Percentiles rank a stretch among this genome's conserved stretches.
Conservation (phyloP, 2,329 filamentous ascomycete species). For the Fonsecaea pedrosoi region DNA sequence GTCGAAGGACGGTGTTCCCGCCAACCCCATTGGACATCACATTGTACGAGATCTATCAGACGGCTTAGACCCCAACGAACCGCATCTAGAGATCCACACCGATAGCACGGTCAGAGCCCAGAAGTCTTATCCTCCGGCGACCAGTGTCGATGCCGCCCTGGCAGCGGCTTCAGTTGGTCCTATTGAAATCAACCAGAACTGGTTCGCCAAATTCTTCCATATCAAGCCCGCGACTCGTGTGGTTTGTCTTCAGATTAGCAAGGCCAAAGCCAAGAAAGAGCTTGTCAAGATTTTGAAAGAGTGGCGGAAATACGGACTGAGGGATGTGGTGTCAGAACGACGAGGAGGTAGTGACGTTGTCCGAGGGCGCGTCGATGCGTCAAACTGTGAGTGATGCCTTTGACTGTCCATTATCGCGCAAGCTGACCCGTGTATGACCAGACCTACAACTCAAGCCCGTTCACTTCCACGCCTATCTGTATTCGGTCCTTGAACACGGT, state of each 20-base stretch:
- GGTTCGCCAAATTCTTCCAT: constrained; percentile 86
- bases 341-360: constrained; percentile 75
- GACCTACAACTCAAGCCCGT: constrained; percentile 84
- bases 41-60: constrained; percentile 34
- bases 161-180: constrained; percentile 45
- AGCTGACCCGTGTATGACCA: constrained; percentile 47
- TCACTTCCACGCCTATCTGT: constrained; percentile 84
- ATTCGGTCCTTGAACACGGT: constrained; percentile 86
- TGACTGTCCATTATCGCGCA: constrained; percentile 20
- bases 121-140: constrained; percentile 30
- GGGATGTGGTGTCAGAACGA: constrained; percentile 79
- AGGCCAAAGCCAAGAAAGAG: constrained; percentile 77
- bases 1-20: constrained; percentile 53
- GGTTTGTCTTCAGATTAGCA: constrained; percentile 76
- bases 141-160: constrained; percentile 36
- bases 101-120: constrained; percentile 4
- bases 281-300: constrained; percentile 75
- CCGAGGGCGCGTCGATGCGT: constrained; percentile 70
- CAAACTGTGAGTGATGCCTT: constrained; percentile 71
- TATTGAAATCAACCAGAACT: constrained; percentile 76
- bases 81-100: neutral
- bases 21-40: constrained; percentile 33
- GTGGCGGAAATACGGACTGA: constrained; percentile 83
- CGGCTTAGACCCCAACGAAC: constrained; percentile 25
- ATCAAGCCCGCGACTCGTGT: constrained; percentile 81